Percentiles rank a stretch among this genome's conserved stretches.
Evolutionary conservation across 2,329 filamentous ascomycete species (phyloP).

Genomic region (Colletotrichum noveboracense): DNA sequence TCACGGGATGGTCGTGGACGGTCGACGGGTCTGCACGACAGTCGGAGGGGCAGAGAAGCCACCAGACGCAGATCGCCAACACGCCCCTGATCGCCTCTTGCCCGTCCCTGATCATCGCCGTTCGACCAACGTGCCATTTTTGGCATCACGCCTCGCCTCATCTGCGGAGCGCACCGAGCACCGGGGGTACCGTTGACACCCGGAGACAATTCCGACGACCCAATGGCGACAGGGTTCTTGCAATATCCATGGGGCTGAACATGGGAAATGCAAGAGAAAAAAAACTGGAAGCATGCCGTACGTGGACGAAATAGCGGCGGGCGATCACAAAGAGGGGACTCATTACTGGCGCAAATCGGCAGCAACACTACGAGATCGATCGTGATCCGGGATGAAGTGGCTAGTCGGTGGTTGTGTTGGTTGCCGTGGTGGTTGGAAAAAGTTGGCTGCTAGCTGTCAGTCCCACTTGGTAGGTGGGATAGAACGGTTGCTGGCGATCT

Average conservation of each 20-base stretch:
- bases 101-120: conserved; percentile 6
- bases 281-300: background rate
- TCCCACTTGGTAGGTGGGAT: conserved; percentile 12
- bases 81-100: conserved; percentile 4
- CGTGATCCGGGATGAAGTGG: background rate
- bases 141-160: background rate
- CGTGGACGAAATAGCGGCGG: background rate
- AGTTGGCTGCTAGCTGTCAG: conserved; percentile 10
- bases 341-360: background rate
- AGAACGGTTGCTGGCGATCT: conserved; percentile 17
- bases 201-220: background rate
- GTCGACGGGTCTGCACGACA: background rate
- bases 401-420: background rate
- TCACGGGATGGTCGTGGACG: background rate
- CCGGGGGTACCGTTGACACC: background rate
- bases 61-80: background rate
- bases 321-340: background rate
- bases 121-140: background rate
- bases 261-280: background rate
- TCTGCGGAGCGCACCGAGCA: background rate
- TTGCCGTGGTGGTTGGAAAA: background rate
- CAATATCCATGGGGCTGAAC: background rate
- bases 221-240: background rate
- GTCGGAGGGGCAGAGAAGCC: background rate
- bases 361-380: background rate